A percentile compares a stretch with the other conserved stretches of the same genome.
Conservation (phyloP, 345 rosid species). For the Eucalyptus guilfoylei region DNA sequence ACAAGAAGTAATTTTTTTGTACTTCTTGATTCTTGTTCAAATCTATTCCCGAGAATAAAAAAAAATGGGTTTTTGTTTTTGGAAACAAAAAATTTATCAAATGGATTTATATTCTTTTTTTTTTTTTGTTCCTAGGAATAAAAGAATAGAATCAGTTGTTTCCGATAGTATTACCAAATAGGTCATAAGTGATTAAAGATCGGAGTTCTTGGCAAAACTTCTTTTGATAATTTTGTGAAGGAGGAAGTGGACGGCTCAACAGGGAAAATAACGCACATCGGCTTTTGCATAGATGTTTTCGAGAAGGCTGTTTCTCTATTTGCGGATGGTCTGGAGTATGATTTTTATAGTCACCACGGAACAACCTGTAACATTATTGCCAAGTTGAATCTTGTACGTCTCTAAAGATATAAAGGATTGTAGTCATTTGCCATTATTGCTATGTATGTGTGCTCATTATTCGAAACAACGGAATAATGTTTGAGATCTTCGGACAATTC, state of each 20-base stretch:
- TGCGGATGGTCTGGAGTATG: neutral
- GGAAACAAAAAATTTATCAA: no score
- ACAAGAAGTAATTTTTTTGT: no score
- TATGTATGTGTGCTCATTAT: neutral
- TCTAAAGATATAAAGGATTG: neutral
- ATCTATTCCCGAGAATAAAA: no score
- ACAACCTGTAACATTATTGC: no score
- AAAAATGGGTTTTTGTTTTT: no score
- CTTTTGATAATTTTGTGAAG: slow-evolving; percentile 27
- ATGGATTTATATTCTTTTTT: no score
- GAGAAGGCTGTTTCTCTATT: slow-evolving; percentile 4
- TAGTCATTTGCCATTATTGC: neutral
- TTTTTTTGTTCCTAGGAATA: no score
- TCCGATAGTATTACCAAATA: fast-evolving
- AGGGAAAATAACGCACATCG: neutral
- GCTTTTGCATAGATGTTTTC: slow-evolving; percentile 40
- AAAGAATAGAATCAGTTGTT: no score
- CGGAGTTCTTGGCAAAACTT: slow-evolving; percentile 21
- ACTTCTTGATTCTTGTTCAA: no score
- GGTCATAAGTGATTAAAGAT: neutral
- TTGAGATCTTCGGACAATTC: neutral
- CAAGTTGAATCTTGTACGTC: neutral
- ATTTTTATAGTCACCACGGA: neutral
- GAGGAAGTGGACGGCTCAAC: neutral
- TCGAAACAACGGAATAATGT: neutral